phyloP scores from a whole-genome alignment of 1,139 yeast species.

The Kazachstania sp. region DNA sequence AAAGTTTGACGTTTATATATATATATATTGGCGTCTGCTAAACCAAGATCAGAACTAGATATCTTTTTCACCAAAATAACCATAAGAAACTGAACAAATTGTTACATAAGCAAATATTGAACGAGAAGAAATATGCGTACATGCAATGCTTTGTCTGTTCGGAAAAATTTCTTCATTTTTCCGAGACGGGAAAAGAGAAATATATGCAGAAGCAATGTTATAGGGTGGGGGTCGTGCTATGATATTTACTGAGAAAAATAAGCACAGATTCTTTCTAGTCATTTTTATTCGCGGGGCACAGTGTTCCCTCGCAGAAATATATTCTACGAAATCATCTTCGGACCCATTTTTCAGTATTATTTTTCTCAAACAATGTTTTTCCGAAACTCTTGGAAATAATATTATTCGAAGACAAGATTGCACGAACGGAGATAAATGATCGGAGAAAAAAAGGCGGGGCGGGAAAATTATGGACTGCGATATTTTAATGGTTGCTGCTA shows the following conservation, averaged over 20 bases:
- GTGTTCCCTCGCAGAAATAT: not conserved
- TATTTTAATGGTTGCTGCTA: not conserved
- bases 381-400: not conserved
- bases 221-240: conserved; percentile 1
- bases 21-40: too few species aligned
- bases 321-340: not conserved
- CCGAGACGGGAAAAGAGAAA: conserved; percentile 2
- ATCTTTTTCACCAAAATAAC: not conserved
- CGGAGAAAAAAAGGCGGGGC: not conserved
- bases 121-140: not conserved
- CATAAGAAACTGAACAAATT: not conserved
- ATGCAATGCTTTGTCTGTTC: not conserved
- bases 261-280: not conserved
- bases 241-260: not conserved
- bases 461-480: not conserved
- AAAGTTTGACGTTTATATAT: too few species aligned
- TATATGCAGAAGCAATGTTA: conserved; percentile 1
- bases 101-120: not conserved
- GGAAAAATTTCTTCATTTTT: not conserved
- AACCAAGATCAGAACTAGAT: too few species aligned
- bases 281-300: conserved; percentile 1
- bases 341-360: not conserved
- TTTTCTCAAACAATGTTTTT: not conserved
- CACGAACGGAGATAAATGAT: not conserved
- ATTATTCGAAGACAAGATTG: not conserved